phyloP scores from a whole-genome alignment of 345 rosid species.

The Eucalyptus pauciflora region DNA sequence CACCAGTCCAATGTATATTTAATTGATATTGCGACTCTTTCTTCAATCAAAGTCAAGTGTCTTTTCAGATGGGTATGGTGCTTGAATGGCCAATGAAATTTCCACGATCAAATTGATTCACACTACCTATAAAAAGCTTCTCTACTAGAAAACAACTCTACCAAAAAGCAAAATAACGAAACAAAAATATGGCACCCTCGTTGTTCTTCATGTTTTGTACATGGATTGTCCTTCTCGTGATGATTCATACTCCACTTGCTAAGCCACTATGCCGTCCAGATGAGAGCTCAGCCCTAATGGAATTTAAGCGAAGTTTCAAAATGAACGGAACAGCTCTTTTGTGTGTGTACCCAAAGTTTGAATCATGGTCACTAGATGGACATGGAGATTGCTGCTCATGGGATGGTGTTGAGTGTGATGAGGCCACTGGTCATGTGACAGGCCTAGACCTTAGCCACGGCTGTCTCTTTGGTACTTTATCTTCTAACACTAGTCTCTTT shows the following conservation, averaged over 20 bases:
- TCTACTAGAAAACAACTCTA: not conserved
- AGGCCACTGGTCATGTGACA: not conserved
- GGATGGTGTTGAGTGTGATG: fast-evolving
- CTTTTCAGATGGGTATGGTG: not conserved
- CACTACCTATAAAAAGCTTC: not conserved
- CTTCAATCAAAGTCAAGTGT: not conserved
- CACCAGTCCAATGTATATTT: fast-evolving
- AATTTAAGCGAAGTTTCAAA: not conserved
- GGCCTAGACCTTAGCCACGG: fast-evolving
- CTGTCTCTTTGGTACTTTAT: not conserved
- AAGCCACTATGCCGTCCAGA: fast-evolving
- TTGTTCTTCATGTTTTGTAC: too few species aligned
- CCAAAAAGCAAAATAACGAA: not conserved
- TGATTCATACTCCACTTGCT: not conserved
- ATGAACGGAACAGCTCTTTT: fast-evolving
- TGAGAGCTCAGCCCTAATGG: not conserved
- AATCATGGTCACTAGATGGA: not conserved
- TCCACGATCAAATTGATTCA: not conserved
- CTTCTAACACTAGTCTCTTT: not conserved
- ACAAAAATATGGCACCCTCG: not conserved
- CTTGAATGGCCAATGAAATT: not conserved
- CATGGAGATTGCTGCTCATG: not conserved
- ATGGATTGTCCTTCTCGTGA: not conserved
- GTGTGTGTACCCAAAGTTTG: fast-evolving
- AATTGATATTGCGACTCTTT: not conserved